Percentiles rank a stretch among this genome's conserved stretches.
phyloP scores from a whole-genome alignment of 257 asterid genomes.

The Rubia yunnanensis region DNA sequence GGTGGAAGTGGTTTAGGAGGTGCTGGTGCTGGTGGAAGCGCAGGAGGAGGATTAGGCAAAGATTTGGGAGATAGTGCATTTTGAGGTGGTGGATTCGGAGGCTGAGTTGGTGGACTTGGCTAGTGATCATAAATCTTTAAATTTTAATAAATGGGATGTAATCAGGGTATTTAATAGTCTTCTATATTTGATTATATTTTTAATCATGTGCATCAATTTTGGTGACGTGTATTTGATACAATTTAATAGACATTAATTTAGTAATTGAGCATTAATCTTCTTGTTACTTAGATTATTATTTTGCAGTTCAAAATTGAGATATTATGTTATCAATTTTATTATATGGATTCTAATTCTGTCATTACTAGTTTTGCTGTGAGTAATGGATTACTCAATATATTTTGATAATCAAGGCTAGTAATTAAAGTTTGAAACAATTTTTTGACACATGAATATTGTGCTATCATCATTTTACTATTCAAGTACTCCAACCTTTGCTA shows the following conservation, averaged over 20 bases:
- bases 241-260: background rate
- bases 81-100: background rate
- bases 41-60: background rate
- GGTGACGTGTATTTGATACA: background rate
- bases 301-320: background rate
- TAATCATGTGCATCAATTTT: background rate
- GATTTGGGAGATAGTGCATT: background rate
- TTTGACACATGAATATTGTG: no score
- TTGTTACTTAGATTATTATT: background rate
- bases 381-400: background rate
- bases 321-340: background rate
- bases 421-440: no score
- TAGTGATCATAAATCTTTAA: background rate
- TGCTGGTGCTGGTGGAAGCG: background rate
- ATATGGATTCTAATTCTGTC: background rate
- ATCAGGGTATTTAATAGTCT: background rate
- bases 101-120: background rate
- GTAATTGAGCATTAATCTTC: background rate
- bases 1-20: background rate
- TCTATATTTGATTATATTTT: background rate
- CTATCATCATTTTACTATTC: no score
- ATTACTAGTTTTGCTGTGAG: background rate
- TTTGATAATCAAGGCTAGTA: background rate
- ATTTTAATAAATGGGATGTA: background rate
- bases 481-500: no score